phyloP scores from a whole-genome alignment of 495 filamentous ascomycete genomes.

The Parmelia sp. region DNA sequence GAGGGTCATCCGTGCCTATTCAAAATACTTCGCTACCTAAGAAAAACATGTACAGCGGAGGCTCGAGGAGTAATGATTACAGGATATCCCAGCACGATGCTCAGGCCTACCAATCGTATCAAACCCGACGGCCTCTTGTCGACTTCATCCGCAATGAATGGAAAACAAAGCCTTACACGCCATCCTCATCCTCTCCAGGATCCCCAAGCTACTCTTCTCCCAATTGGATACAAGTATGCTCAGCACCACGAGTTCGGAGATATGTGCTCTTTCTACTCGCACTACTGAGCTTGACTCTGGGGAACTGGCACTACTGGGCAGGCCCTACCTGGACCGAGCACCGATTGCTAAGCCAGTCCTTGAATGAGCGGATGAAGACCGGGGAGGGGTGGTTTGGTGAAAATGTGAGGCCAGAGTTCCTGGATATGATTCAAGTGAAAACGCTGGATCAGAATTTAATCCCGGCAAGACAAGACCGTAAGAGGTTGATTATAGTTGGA shows the following conservation, averaged over 20 bases:
- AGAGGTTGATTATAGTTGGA: constrained; percentile 66
- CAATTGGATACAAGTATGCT: constrained; percentile 28
- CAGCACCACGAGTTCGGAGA: constrained; percentile 44
- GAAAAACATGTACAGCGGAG: constrained; percentile 9
- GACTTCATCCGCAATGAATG: constrained; percentile 44
- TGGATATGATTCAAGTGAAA: constrained; percentile 43
- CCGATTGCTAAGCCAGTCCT: constrained; percentile 30
- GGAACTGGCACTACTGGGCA: constrained; percentile 39
- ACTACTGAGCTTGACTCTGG: constrained; percentile 34
- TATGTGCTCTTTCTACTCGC: constrained; percentile 41
- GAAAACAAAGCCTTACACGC: constrained; percentile 32
- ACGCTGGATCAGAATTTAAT: constrained; percentile 37
- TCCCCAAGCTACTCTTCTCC: constrained; percentile 27
- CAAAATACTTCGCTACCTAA: constrained; percentile 4
- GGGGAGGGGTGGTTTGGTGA: constrained; percentile 42
- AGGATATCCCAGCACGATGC: constrained; percentile 17
- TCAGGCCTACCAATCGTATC: constrained; percentile 21
- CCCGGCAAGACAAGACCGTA: constrained; percentile 32
- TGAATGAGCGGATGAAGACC: constrained; percentile 35
- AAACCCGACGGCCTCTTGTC: constrained; percentile 36
- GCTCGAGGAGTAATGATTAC: constrained; percentile 7
- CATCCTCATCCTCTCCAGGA: constrained; percentile 25
- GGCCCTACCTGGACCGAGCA: constrained; percentile 39
- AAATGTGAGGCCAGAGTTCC: constrained; percentile 44
- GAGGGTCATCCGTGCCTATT: constrained; percentile 2